These are phyloP conservation scores for Carex myosuroides DNA, from an alignment of 176 grass and related monocot genomes.

Conservation along the genomic window DNA sequence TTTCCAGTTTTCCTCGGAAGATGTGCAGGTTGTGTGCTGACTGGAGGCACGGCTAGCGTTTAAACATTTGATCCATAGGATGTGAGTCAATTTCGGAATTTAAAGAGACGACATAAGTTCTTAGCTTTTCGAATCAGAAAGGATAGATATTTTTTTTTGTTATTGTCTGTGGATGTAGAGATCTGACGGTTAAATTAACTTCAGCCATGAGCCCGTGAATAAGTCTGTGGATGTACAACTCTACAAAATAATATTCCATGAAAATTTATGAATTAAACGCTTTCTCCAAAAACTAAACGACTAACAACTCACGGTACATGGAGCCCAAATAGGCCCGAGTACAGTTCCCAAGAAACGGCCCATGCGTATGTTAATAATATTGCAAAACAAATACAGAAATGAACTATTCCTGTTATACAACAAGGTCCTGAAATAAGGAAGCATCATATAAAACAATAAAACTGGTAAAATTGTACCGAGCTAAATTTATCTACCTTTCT, in stretches of 20 bases:
- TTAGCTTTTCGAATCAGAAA: neutral
- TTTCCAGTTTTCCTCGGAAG: constrained; percentile 39
- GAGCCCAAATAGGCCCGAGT: neutral
- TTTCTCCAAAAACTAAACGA: neutral
- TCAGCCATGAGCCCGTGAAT: neutral
- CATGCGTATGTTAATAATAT: neutral
- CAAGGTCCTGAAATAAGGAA: neutral
- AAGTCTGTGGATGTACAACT: neutral
- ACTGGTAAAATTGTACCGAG: neutral
- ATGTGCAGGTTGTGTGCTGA: constrained; percentile 3
- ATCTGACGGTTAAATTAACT: neutral
- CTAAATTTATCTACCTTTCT: neutral
- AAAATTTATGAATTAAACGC: neutral
- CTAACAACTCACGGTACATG: neutral
- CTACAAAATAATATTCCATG: neutral
- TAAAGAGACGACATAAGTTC: neutral
- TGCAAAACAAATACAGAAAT: neutral
- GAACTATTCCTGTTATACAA: neutral
- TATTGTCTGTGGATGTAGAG: neutral
- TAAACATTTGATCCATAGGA: neutral
- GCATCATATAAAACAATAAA: neutral
- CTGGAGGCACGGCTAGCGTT: neutral
- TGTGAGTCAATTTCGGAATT: neutral
- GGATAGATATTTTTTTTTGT: neutral
- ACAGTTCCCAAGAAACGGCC: neutral